phyloP scores from a whole-genome alignment of 148 eudicot species.

The Rhododendron vialii region DNA sequence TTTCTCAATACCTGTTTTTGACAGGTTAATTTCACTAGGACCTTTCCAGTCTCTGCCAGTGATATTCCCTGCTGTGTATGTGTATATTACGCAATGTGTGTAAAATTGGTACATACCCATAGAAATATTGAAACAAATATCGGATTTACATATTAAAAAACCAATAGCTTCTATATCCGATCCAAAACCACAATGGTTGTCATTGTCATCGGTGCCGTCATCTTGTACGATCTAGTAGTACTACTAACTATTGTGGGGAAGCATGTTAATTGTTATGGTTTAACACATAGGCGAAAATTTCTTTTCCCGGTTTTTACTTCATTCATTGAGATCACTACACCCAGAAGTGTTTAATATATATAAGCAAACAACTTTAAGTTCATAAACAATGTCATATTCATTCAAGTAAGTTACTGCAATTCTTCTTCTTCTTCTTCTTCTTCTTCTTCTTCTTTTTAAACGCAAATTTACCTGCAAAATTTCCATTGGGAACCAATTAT shows the following conservation, averaged over 20 bases:
- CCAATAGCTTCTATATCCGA: no score
- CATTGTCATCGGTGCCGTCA: background rate
- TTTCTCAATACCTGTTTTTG: background rate
- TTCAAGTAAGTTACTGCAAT: background rate
- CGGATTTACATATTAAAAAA: no score
- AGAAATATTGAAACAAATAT: no score
- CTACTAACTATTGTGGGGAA: background rate
- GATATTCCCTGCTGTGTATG: background rate
- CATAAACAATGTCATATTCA: background rate
- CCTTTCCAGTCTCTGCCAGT: background rate
- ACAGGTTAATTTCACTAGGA: background rate
- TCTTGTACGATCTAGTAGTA: background rate
- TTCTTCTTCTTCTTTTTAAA: no score
- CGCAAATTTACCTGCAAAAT: background rate
- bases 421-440: no score
- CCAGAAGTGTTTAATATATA: background rate
- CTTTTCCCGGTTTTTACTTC: background rate
- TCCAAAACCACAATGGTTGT: no score
- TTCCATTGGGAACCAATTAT: background rate
- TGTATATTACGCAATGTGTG: background rate
- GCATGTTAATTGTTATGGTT: background rate
- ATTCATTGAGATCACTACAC: background rate
- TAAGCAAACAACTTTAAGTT: background rate
- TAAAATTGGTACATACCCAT: no score
- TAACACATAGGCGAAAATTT: background rate